Conservation (phyloP, 768 basidiomycete species). For the Rhodotorula toruloides region DNA sequence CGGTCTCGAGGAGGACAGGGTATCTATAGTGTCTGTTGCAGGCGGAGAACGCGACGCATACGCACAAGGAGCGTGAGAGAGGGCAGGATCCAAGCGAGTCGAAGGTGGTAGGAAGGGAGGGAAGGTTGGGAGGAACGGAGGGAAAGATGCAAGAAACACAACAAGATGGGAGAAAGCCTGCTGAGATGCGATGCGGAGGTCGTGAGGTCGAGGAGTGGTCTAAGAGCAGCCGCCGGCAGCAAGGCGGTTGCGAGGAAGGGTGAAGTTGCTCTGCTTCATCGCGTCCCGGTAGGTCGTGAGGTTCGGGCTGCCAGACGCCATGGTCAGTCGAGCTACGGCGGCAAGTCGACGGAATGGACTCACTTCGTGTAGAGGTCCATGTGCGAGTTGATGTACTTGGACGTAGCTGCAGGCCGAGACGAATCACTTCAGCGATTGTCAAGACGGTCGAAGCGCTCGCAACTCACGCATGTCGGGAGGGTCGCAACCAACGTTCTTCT, state of each 20-base stretch:
- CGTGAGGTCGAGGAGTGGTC: background rate
- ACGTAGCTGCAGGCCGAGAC: conserved; percentile 5
- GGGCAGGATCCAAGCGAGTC: no score
- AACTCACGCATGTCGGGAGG: conserved; percentile 1
- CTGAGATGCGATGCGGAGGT: background rate
- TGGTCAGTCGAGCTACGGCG: background rate
- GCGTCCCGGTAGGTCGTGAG: background rate
- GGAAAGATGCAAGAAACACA: no score
- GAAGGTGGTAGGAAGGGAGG: no score
- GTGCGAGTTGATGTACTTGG: conserved; percentile 53
- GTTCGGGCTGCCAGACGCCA: background rate
- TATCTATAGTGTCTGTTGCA: no score
- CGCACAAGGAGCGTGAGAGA: no score
- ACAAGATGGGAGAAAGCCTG: background rate
- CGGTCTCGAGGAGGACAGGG: no score
- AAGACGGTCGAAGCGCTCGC: background rate
- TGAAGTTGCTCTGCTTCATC: background rate
- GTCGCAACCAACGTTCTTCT: conserved; percentile 15
- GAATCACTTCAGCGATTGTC: background rate
- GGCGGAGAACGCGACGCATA: no score
- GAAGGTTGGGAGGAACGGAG: no score
- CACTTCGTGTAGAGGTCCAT: conserved; percentile 44
- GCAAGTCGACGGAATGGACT: background rate
- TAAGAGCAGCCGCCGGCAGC: background rate
- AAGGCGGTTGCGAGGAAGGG: conserved; percentile 9